A percentile compares a stretch with the other conserved stretches of the same genome.
These are phyloP conservation scores for Trichoderma lentiforme DNA, from an alignment of 2,329 filamentous ascomycete species.

Conservation along the genomic window DNA sequence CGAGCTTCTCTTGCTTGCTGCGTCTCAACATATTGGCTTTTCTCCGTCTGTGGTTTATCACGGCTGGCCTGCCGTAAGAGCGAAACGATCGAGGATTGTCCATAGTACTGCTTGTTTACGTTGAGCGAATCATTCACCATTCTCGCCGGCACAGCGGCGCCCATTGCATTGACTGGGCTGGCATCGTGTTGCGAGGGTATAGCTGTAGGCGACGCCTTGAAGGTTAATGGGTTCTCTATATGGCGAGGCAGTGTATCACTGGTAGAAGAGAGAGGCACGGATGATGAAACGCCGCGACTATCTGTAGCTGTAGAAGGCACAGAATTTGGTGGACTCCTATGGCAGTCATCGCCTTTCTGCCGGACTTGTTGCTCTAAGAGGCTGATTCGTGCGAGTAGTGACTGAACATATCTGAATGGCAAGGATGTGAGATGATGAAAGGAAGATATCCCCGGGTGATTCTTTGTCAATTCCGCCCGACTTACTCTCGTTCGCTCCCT, in stretches of 20 bases:
- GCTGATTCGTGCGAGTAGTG: background rate
- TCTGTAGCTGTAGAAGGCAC: background rate
- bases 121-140: background rate
- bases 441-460: background rate
- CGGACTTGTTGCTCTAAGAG: background rate
- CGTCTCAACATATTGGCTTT: background rate
- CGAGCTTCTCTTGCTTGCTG: background rate
- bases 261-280: background rate
- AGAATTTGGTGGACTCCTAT: background rate
- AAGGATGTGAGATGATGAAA: background rate
- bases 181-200: background rate
- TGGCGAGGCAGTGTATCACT: background rate
- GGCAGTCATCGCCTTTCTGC: background rate
- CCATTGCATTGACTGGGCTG: background rate
- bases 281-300: background rate
- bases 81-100: background rate
- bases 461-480: background rate
- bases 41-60: background rate
- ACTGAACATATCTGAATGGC: background rate
- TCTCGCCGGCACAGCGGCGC: background rate
- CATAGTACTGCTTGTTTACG: background rate
- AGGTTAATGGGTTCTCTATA: background rate
- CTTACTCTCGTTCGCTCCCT: background rate
- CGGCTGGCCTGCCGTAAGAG: background rate
- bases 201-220: background rate